Conservation (phyloP, 2,329 filamentous ascomycete species). For the Aspergillus japonicus region DNA sequence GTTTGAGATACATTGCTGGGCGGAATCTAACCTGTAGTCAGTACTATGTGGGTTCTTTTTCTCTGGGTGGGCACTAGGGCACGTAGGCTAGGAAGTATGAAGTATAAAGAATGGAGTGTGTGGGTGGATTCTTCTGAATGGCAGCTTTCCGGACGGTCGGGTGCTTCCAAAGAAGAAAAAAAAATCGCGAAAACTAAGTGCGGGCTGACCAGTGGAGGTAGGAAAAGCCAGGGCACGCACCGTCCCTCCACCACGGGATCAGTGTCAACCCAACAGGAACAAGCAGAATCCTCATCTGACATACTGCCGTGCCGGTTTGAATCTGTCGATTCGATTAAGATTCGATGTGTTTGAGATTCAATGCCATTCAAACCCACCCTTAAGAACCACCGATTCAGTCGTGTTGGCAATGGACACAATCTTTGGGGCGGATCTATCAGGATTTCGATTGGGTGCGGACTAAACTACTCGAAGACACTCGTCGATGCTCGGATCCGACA, state of each 20-base stretch:
- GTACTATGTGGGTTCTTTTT: not conserved
- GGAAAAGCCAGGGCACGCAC: not conserved
- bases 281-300: not conserved
- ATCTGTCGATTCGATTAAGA: not conserved
- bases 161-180: not conserved
- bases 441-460: not conserved
- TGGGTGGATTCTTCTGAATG: not conserved
- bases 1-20: constrained; percentile 12
- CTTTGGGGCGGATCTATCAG: not conserved
- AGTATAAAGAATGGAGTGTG: not conserved
- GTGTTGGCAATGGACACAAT: not conserved
- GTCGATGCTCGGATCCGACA: constrained; percentile 9
- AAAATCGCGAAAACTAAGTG: too few relatives aligned
- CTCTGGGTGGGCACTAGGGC: not conserved
- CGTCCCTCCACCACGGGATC: not conserved
- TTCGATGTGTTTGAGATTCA: not conserved
- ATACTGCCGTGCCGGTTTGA: not conserved
- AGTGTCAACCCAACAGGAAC: not conserved
- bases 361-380: too few relatives aligned
- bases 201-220: too few relatives aligned
- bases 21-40: not conserved
- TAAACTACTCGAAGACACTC: not conserved
- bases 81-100: not conserved
- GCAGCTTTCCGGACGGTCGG: not conserved
- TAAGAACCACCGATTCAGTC: not conserved